Base-by-base conservation (phyloP, 2,329 filamentous ascomycete genomes). In the Teratosphaeria gauchensis region DNA sequence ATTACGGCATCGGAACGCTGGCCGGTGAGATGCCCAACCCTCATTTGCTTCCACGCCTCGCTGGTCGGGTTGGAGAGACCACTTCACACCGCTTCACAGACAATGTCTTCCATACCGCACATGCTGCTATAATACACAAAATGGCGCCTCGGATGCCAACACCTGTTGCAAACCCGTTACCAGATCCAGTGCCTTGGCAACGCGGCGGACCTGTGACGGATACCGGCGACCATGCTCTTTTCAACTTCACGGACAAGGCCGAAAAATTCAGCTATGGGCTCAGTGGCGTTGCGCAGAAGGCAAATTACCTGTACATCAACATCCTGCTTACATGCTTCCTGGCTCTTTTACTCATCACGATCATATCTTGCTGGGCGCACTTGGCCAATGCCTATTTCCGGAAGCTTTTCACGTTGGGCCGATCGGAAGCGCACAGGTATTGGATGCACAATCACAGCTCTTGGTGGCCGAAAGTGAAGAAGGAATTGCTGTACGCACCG, bases 401-500 rank as follows among this genome's bases (percentile, higher is more conserved):
- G 21, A 76, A 77, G 61, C 63, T 80, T 53, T 71, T 74, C 59
- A 74, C 74, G 31, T 74, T 78, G 72, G 72, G 72, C 53, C 72
- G 73, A 58, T 68, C 73, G 5, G 64, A 68, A 31, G 70, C 72
- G 55, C 75, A 80, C 67, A 65, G 68, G 57, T 80, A 76, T 65
- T 80, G 76, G 75, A 72, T 73, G 58, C 66, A 72, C 51, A 79
- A 80, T 66, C 71, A 73, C 60, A 75, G 73, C 3, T 61, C 58
- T 11, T 72, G 74, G 65, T 79, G 77, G 76, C 76, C 87, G n/a
- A 83, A 78, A 73, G 75, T 90, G 64, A 78, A 80, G 77, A 83
- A 81, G 69, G 80, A 88, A 64, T 63, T 90, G 21, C 74, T 87
- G 19, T 86, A 85, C 69, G 86, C 90, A 1, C 90, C 90, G 5